A percentile compares a stretch with the other conserved stretches of the same genome.
These are phyloP conservation scores for Leishmania mexicana DNA, from an alignment of 208 protist genomes.

Conservation along the genomic window DNA sequence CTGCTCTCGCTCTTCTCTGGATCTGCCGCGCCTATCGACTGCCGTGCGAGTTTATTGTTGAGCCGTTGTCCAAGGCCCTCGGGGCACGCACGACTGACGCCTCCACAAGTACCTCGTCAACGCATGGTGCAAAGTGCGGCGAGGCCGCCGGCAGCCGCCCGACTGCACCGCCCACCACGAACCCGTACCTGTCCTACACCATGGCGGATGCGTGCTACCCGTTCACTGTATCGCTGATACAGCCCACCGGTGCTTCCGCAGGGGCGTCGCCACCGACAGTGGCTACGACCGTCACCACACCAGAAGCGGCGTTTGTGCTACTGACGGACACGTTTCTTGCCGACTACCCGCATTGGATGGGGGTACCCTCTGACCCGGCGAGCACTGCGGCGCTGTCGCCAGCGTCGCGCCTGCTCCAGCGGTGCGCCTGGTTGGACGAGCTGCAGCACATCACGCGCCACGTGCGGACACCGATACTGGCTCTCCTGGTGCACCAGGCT, in stretches of 20 bases:
- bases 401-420: slow-evolving; percentile 5
- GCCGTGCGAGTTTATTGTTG: slow-evolving; percentile 53
- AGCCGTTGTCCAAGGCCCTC: slow-evolving; percentile 50
- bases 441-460: slow-evolving; percentile 45
- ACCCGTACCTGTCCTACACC: slow-evolving; percentile 29
- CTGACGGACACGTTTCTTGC: slow-evolving; percentile 30
- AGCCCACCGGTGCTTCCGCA: background rate
- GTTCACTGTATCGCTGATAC: slow-evolving; percentile 19
- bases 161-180: background rate
- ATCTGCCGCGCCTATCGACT: slow-evolving; percentile 72
- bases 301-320: slow-evolving; percentile 30
- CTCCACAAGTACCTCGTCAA: background rate
- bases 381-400: background rate
- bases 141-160: background rate
- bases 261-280: background rate
- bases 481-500: slow-evolving; percentile 38
- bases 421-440: slow-evolving; percentile 37
- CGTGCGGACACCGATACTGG: slow-evolving; percentile 48
- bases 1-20: slow-evolving; percentile 72
- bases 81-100: background rate
- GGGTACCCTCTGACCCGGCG: slow-evolving; percentile 16
- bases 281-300: slow-evolving; percentile 25
- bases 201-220: slow-evolving; percentile 37
- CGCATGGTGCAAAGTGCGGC: background rate
- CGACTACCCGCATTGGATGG: slow-evolving; percentile 35